Conservation (phyloP, 345 rosid genomes). For the Syzygium aqueum region DNA sequence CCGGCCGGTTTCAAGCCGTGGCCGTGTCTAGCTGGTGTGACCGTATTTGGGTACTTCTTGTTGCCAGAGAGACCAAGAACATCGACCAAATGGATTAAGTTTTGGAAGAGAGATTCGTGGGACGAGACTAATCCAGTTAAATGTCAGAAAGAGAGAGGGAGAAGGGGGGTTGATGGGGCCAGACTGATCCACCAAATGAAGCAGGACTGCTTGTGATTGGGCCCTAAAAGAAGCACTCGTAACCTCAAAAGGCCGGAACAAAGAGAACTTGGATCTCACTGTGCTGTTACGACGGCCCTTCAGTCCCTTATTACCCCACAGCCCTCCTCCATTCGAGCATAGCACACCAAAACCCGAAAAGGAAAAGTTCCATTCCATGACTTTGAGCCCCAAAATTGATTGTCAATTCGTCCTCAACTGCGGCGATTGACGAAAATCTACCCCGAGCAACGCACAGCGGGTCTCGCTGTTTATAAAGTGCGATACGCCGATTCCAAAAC, state of each 20-base stretch:
- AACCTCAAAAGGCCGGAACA: not conserved
- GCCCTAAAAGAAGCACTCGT: not conserved
- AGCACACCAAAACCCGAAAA: not conserved
- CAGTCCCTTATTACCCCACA: not conserved
- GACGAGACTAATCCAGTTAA: no score
- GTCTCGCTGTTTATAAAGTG: no score
- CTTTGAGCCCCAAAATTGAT: not conserved
- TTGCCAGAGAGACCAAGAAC: no score
- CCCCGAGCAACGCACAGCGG: no score
- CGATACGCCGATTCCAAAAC: no score
- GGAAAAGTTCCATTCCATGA: not conserved
- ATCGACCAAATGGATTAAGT: no score
- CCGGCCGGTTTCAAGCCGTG: no score
- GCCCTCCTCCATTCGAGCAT: not conserved
- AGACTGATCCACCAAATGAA: not conserved
- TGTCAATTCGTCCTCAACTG: not conserved
- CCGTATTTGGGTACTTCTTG: no score
- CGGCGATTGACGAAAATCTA: not conserved
- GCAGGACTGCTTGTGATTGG: not conserved
- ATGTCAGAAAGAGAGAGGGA: fast-evolving
- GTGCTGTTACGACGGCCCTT: not conserved
- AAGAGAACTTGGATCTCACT: not conserved
- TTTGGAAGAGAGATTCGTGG: no score
- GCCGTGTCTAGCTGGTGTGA: no score
- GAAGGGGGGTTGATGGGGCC: not conserved